Base-by-base conservation (phyloP, 129 eudicot species). In the Centrapalus pauciflorus region DNA sequence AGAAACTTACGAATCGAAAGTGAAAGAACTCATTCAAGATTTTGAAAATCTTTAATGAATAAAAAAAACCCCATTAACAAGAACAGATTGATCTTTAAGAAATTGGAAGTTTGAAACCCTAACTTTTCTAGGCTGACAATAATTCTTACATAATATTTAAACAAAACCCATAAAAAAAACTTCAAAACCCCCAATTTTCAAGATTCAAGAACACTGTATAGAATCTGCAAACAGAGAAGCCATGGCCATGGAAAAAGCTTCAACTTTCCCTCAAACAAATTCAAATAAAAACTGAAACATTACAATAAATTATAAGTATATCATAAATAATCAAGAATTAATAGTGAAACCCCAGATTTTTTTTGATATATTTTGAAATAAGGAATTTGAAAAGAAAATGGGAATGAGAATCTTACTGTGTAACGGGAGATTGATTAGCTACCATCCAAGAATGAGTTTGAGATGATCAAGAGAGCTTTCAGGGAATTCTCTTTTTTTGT, bases 361-460 rank as follows among this genome's bases (percentile, higher is more conserved):
- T 37, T 24, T 19, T 10, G 7, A 37, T 10, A 43, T 55, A 16
- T 25, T 30, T 58, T 4, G 48, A 33, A 60, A 32, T 30, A 0
- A 38, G 38, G 16, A 50, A 19, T 26, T 0, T 23, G 25, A 4
- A 27, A 12, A 27, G 38, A 48, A 24, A 12, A 61, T 19, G 23
- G 19, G 68, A 24, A 55, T 41, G 3, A 55, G 66, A 54, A 41
- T 65, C 4, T 40, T 40, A 30, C 57, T 55, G 13, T 21, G 26
- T 20, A 56, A 6, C 24, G 24, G 19, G 2, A 46, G 43, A 74
- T 23, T 45, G 54, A 66, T 74, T 73, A 74, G 61, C 79, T 32
- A 74, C 72, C 78, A 40, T 65, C 66, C 78, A 54, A 54, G 50
- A 62, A 25, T 64, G 49, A 52, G 65, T 29, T 25, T 55, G 23